Conservation (phyloP, 305 asterid species). For the Ilex paraguariensis region DNA sequence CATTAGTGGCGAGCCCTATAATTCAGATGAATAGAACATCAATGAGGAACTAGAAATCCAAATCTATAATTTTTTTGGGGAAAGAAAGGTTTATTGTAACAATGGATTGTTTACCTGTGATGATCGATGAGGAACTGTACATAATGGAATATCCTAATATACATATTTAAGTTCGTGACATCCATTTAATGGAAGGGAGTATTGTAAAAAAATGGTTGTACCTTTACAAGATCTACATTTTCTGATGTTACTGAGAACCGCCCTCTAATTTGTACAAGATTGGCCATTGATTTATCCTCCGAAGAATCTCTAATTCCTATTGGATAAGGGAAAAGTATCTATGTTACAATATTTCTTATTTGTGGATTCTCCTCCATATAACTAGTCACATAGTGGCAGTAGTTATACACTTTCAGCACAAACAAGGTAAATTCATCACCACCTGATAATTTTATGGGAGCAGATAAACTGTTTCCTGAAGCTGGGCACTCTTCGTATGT, state of each 20-base stretch:
- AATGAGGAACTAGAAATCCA: neutral
- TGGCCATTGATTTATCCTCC: slow-evolving; percentile 83
- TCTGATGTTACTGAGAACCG: slow-evolving; percentile 97
- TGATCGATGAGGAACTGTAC: slow-evolving; percentile 61
- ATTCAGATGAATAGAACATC: slow-evolving; percentile 12
- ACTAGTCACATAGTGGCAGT: slow-evolving; percentile 12
- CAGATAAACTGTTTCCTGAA: slow-evolving; percentile 97
- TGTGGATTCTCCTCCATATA: neutral
- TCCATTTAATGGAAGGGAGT: slow-evolving; percentile 20
- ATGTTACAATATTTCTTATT: too few relatives aligned
- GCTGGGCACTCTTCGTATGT: slow-evolving; percentile 83
- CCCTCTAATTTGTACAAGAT: slow-evolving; percentile 96
- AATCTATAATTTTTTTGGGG: neutral
- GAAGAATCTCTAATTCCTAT: slow-evolving; percentile 76
- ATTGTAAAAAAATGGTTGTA: slow-evolving; percentile 22
- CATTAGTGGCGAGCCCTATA: slow-evolving; percentile 84
- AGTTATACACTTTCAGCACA: neutral
- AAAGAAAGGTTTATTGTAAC: neutral
- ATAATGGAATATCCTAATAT: slow-evolving; percentile 76
- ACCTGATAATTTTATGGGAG: slow-evolving; percentile 95
- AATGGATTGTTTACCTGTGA: slow-evolving; percentile 57
- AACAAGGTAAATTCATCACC: slow-evolving; percentile 32
- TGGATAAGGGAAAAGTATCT: slow-evolving; percentile 8
- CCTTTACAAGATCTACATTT: slow-evolving; percentile 96
- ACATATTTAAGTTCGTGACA: slow-evolving; percentile 39